These are phyloP conservation scores for Carex myosuroides DNA, from an alignment of 176 grass and related monocot genomes.

Conservation along the genomic window DNA sequence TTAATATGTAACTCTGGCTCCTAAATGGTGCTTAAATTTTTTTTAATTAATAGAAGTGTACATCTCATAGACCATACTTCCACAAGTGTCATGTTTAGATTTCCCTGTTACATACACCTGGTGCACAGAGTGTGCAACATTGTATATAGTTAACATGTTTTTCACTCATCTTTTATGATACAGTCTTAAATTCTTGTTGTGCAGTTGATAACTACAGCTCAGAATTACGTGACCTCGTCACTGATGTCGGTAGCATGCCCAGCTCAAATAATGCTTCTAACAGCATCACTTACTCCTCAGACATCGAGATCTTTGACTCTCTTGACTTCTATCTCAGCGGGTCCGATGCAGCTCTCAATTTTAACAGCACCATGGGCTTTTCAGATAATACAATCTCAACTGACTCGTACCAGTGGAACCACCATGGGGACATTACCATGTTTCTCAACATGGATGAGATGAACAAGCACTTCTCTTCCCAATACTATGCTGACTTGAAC, in stretches of 20 bases:
- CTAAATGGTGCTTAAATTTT: background rate
- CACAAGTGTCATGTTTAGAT: background rate
- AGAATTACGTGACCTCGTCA: slow-evolving; percentile 20
- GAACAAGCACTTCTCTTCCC: background rate
- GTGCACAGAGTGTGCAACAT: background rate
- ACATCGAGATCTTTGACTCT: slow-evolving; percentile 64
- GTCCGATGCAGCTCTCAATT: slow-evolving; percentile 44
- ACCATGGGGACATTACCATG: background rate
- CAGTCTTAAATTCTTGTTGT: slow-evolving; percentile 4
- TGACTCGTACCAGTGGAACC: background rate
- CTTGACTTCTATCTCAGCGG: slow-evolving; percentile 54
- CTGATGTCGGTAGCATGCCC: background rate
- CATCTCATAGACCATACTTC: background rate
- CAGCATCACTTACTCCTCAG: background rate
- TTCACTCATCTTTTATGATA: background rate
- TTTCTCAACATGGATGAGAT: slow-evolving; percentile 50
- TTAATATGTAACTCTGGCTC: background rate
- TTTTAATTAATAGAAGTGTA: background rate
- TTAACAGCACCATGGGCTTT: slow-evolving; percentile 63
- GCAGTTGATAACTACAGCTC: slow-evolving; percentile 46
- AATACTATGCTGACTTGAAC: background rate
- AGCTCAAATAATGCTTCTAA: background rate
- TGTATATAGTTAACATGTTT: background rate
- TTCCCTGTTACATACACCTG: background rate
- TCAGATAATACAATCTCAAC: slow-evolving; percentile 47